Conservation (phyloP, 306 rosid species). For the Malus fusca region DNA sequence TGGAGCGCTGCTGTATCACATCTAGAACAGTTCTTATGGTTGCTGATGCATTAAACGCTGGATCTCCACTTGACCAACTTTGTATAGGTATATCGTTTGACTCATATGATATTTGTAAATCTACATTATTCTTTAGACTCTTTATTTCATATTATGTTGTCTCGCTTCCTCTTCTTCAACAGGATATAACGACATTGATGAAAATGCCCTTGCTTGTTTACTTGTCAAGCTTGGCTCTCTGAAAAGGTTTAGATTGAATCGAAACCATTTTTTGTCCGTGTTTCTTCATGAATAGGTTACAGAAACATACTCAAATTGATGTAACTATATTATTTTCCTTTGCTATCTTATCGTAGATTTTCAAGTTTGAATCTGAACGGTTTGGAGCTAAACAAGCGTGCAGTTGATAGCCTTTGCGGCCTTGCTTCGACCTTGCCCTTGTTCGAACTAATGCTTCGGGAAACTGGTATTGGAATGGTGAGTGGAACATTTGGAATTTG, state of each 20-base stretch:
- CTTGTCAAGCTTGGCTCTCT: slow-evolving; percentile 60
- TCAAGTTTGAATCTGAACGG: slow-evolving; percentile 68
- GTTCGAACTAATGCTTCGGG: slow-evolving; percentile 59
- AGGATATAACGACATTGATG: slow-evolving; percentile 76
- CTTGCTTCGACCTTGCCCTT: slow-evolving; percentile 50
- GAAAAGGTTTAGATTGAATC: slow-evolving; percentile 48
- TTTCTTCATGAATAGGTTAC: neutral
- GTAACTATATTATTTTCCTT: neutral
- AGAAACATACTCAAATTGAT: slow-evolving; percentile 5
- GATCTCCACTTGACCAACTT: slow-evolving; percentile 62
- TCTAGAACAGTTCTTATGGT: slow-evolving; percentile 73
- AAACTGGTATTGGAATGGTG: slow-evolving; percentile 79
- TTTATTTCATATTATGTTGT: slow-evolving; percentile 8
- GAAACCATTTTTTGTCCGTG: neutral
- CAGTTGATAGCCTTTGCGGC: slow-evolving; percentile 63
- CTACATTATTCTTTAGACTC: neutral
- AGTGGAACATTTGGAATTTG: slow-evolving; percentile 27
- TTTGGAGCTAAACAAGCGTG: slow-evolving; percentile 72
- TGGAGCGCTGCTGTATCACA: slow-evolving; percentile 73
- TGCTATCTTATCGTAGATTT: slow-evolving; percentile 38
- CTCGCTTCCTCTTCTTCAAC: slow-evolving; percentile 17
- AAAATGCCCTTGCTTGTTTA: slow-evolving; percentile 54
- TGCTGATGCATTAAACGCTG: slow-evolving; percentile 57
- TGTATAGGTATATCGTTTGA: slow-evolving; percentile 50
- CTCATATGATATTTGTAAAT: slow-evolving; percentile 5